Conservation (phyloP, 371 early-diverging fungal species). For the Dichotomocladium elegans region DNA sequence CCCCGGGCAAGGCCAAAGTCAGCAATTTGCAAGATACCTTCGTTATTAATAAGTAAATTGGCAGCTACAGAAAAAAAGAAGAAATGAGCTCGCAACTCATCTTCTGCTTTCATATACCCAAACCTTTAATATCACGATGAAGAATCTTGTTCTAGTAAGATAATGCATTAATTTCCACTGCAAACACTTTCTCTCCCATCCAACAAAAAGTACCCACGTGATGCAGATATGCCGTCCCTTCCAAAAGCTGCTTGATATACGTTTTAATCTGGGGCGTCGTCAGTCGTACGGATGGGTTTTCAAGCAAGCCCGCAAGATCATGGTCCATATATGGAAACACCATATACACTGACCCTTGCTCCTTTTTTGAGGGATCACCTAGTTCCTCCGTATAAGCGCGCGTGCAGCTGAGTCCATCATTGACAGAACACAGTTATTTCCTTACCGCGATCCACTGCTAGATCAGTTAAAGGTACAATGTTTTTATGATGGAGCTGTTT, state of each 20-base stretch:
- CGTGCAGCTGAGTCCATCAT: neutral
- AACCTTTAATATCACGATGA: constrained; percentile 90
- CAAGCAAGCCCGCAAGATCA: constrained; percentile 85
- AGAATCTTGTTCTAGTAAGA: constrained; percentile 65
- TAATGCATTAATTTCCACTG: neutral
- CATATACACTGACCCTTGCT: constrained; percentile 73
- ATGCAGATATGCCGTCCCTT: constrained; percentile 86
- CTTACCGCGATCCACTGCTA: constrained; percentile 67
- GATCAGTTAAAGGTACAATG: constrained; percentile 81
- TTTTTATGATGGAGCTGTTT: constrained; percentile 80
- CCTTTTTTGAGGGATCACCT: constrained; percentile 25
- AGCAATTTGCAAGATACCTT: constrained; percentile 80
- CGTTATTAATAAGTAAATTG: constrained; percentile 85
- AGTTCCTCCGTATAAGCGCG: neutral
- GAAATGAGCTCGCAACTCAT: too few relatives aligned
- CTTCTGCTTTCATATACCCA: too few relatives aligned
- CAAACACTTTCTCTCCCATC: neutral
- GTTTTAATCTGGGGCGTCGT: constrained; percentile 73
- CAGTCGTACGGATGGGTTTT: constrained; percentile 66
- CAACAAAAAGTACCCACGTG: constrained; percentile 27
- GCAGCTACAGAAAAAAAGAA: constrained; percentile 53
- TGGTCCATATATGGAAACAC: constrained; percentile 96
- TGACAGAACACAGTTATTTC: too few relatives aligned
- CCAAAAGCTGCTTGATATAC: constrained; percentile 77
- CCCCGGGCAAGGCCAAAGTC: constrained; percentile 93